Conservation (phyloP, 495 filamentous ascomycete species). For the Neurospora sp. region DNA sequence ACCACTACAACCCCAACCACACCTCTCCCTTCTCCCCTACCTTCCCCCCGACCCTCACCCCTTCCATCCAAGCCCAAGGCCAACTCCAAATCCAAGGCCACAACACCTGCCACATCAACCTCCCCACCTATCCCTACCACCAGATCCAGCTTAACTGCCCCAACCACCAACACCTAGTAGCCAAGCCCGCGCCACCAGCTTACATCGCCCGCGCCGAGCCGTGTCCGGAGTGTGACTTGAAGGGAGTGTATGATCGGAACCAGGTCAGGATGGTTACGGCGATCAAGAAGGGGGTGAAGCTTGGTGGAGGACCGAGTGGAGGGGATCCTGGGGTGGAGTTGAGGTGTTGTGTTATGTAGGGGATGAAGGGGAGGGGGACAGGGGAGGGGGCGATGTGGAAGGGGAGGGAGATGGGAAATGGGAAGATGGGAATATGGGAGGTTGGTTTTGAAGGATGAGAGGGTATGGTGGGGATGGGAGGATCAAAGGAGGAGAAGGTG, state of each 20-base stretch:
- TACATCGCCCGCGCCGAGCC: conserved; percentile 6
- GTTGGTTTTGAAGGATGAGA: no score
- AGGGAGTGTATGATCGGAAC: conserved; percentile 27
- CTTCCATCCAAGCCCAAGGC: neutral
- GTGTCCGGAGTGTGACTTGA: conserved; percentile 20
- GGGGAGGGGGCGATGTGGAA: no score
- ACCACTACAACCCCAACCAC: neutral
- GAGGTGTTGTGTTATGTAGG: conserved; percentile 22
- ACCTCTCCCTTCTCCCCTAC: neutral
- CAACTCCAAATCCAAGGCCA: neutral
- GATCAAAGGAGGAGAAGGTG: neutral
- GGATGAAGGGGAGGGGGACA: conserved; percentile 3
- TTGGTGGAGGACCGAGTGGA: conserved; percentile 28
- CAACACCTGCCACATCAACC: neutral
- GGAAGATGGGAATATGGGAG: no score
- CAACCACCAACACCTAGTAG: neutral
- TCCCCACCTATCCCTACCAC: neutral
- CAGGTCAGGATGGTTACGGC: conserved; percentile 22
- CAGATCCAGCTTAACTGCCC: neutral
- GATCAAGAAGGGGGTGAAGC: conserved; percentile 19
- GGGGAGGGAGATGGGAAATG: no score
- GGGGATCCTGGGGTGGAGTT: conserved; percentile 26
- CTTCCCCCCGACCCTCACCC: neutral
- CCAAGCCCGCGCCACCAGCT: conserved; percentile 11
- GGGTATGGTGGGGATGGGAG: no score